Conservation (phyloP, 2,329 filamentous ascomycete species). For the Hymenoscyphus linearis region DNA sequence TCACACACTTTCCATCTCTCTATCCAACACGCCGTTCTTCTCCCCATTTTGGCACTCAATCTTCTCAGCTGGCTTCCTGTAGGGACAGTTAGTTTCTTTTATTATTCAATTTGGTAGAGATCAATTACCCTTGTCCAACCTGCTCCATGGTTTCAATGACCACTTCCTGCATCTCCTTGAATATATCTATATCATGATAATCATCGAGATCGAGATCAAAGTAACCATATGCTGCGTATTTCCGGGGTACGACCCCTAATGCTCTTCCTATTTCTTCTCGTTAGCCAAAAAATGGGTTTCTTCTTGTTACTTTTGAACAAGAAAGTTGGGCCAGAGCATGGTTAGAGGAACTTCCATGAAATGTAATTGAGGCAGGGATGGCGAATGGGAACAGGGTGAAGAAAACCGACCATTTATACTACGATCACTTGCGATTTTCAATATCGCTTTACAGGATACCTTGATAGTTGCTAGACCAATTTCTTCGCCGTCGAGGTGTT, state of each 20-base stretch:
- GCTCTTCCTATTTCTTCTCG: background rate
- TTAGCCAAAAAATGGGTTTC: background rate
- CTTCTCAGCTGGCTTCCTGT: background rate
- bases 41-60: background rate
- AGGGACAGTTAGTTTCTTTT: too few species aligned
- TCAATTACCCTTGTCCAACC: background rate
- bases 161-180: constrained; percentile 1
- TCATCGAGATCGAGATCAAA: constrained; percentile 4
- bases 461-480: background rate
- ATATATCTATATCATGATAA: background rate
- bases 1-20: too few species aligned
- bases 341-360: background rate
- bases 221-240: background rate
- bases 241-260: constrained; percentile 1
- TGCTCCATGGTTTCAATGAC: constrained; percentile 3
- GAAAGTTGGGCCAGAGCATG: background rate
- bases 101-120: too few species aligned
- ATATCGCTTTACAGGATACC: background rate
- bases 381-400: background rate
- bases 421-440: background rate
- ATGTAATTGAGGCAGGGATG: background rate
- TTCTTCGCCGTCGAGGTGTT: background rate
- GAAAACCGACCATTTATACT: constrained; percentile 1
- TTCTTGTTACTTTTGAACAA: background rate
- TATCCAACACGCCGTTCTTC: background rate